Percentiles rank a stretch among this genome's conserved stretches.
Conservation (phyloP, 306 rosid genomes). For the Oemleria cerasiformis region DNA sequence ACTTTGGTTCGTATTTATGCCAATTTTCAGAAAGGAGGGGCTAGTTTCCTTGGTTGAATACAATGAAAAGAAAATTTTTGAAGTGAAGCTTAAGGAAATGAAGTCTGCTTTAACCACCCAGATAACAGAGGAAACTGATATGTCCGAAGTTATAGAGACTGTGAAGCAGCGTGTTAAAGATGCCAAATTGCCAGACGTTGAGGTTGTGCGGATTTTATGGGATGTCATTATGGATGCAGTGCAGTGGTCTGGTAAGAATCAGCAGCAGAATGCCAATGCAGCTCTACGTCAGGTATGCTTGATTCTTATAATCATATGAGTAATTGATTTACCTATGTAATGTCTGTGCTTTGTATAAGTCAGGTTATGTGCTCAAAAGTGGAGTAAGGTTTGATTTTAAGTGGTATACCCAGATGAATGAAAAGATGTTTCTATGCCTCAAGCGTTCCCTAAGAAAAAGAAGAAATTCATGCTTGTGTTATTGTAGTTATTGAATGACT, state of each 20-base stretch:
- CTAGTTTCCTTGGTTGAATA: conserved; percentile 84
- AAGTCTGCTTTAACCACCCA: conserved; percentile 89
- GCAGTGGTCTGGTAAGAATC: conserved; percentile 99
- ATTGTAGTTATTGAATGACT: neutral
- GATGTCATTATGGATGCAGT: conserved; percentile 99
- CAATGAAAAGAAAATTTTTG: conserved; percentile 94
- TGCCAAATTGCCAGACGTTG: conserved; percentile 86
- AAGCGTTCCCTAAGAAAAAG: neutral
- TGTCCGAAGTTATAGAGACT: conserved; percentile 89
- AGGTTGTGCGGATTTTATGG: conserved; percentile 81
- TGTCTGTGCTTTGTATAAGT: neutral
- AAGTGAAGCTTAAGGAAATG: conserved; percentile 94
- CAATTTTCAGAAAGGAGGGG: conserved; percentile 84
- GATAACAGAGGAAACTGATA: conserved; percentile 89
- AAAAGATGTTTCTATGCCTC: too few species aligned
- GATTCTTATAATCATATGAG: neutral
- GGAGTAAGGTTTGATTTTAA: neutral
- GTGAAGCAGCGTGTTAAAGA: conserved; percentile 91
- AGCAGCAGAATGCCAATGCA: conserved; percentile 97
- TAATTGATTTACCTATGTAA: neutral
- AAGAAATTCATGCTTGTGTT: neutral
- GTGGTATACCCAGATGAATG: neutral
- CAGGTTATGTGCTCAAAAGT: neutral
- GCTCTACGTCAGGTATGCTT: conserved; percentile 87
- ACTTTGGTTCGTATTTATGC: conserved; percentile 6